These are phyloP conservation scores for Cyclotella distinguenda DNA, from an alignment of 108 stramenopile species.

Conservation along the genomic window DNA sequence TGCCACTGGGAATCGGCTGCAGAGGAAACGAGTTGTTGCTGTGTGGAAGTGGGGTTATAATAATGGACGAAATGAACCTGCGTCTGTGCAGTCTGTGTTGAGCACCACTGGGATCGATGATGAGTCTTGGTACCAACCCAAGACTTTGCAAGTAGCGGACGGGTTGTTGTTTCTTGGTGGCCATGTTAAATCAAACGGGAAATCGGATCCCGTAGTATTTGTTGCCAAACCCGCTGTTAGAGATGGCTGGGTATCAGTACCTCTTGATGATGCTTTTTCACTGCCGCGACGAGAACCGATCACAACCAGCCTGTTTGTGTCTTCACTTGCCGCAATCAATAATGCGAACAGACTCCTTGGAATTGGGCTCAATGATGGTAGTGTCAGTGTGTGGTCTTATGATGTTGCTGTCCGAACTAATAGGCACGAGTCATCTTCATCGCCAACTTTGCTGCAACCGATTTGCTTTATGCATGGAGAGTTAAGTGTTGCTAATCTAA, in stretches of 20 bases:
- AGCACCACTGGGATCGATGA: constrained; percentile 54
- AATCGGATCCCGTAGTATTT: constrained; percentile 52
- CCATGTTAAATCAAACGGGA: constrained; percentile 1
- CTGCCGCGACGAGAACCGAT: not conserved
- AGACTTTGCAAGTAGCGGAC: constrained; percentile 62
- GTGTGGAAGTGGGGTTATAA: constrained; percentile 86
- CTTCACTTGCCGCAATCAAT: constrained; percentile 30
- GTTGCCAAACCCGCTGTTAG: constrained; percentile 71
- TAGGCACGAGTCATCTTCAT: not conserved
- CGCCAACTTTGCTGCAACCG: constrained; percentile 43
- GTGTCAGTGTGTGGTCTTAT: constrained; percentile 71
- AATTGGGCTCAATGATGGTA: constrained; percentile 73
- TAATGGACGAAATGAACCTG: constrained; percentile 27
- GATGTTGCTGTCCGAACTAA: constrained; percentile 61
- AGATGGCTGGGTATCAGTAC: constrained; percentile 72
- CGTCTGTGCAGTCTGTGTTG: constrained; percentile 65
- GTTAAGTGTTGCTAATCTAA: constrained; percentile 31
- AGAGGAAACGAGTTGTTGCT: constrained; percentile 57
- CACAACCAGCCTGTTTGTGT: constrained; percentile 4
- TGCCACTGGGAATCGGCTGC: constrained; percentile 6
- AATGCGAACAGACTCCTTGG: constrained; percentile 53
- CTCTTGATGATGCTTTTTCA: constrained; percentile 39
- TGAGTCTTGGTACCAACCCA: constrained; percentile 49
- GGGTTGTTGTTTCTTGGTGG: constrained; percentile 80
- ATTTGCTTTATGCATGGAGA: constrained; percentile 54